Conservation (phyloP, 2,329 filamentous ascomycete genomes). For the Botrytis fabae region DNA sequence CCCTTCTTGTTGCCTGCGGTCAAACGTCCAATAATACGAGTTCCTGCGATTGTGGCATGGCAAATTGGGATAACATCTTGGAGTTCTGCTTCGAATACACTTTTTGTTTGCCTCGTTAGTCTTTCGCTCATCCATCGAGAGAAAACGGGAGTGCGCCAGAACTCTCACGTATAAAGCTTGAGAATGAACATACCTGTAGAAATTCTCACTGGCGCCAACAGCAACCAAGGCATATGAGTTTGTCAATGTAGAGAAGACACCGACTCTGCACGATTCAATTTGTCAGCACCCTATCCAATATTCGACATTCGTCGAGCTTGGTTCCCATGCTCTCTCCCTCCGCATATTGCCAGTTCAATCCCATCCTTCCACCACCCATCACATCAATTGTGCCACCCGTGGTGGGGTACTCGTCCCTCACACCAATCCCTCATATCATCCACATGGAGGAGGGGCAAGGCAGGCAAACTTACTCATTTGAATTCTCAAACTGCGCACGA, state of each 20-base stretch:
- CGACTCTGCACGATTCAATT: slow-evolving; percentile 62
- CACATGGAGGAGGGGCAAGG: slow-evolving; percentile 25
- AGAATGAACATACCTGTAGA: slow-evolving; percentile 71
- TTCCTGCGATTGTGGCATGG: slow-evolving; percentile 94
- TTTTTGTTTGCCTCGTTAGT: slow-evolving; percentile 41
- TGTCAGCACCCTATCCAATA: background rate
- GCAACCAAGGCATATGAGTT: slow-evolving; percentile 96
- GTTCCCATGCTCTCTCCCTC: background rate
- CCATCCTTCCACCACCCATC: background rate
- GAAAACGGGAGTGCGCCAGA: background rate
- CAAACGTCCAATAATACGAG: slow-evolving; percentile 91
- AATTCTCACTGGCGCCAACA: slow-evolving; percentile 95
- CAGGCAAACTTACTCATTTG: slow-evolving; percentile 70
- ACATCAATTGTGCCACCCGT: slow-evolving; percentile 3
- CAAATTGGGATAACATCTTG: slow-evolving; percentile 97
- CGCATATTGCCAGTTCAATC: background rate
- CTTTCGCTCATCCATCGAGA: background rate
- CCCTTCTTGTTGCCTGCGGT: slow-evolving; percentile 97
- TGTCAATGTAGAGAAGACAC: slow-evolving; percentile 94
- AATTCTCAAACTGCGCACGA: slow-evolving; percentile 81
- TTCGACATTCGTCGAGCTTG: background rate
- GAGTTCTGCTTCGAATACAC: slow-evolving; percentile 95
- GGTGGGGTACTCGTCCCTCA: background rate
- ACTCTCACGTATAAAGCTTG: background rate
- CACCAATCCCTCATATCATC: slow-evolving; percentile 3